Evolutionary conservation across 352 stramenopile genomes (phyloP), one percentile per base, ranked within the genome.

Genomic region (Globisporangium recalcitrans): DNA sequence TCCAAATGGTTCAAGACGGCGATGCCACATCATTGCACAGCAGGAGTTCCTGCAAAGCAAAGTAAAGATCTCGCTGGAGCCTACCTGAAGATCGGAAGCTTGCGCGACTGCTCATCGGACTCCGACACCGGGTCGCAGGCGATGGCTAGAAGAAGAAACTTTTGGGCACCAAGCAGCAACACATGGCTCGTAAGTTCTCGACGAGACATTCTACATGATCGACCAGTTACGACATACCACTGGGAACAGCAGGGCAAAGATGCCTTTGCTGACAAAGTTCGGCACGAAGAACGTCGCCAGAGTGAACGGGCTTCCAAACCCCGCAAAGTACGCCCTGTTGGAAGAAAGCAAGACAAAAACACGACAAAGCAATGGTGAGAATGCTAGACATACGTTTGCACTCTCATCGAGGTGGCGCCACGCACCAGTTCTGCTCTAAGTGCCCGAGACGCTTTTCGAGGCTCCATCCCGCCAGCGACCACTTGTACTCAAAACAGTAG

Each of bases 401-500:
- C 24, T 31, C 14, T 44, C 36, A 2, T n/a, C 8, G 6, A 14
- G 9, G 21, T 22, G 27, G 22, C 21, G 10, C 14, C 27, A 40
- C 66, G 31, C 58, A 87, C 87, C 87, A 95, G 63, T 95, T 90
- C 53, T 92, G 75, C 72, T 95, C 87, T 46, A 95, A 72, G 65
- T 92, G 80, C 0, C 67, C 77, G 21, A 95, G 73, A 2, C 81
- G 76, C 54, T 82, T 81, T 63, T 95, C 87, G 2, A 95, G 80
- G 62, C 83, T 91, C 87, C 87, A 95, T 4, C 87, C 87, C 44
- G 84, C 85, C 31, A 93, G 69, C 40, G 83, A 92, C 87, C 87
- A 95, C 72, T 93, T 95, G 80, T 95, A 95, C 67, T 95, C 87
- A 62, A 94, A 95, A 72, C 85, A 93, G 64, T 95, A 95, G n/a